These are phyloP conservation scores for Serendipita sp. DNA, from an alignment of 1,284 basidiomycete genomes.

Conservation along the genomic window DNA sequence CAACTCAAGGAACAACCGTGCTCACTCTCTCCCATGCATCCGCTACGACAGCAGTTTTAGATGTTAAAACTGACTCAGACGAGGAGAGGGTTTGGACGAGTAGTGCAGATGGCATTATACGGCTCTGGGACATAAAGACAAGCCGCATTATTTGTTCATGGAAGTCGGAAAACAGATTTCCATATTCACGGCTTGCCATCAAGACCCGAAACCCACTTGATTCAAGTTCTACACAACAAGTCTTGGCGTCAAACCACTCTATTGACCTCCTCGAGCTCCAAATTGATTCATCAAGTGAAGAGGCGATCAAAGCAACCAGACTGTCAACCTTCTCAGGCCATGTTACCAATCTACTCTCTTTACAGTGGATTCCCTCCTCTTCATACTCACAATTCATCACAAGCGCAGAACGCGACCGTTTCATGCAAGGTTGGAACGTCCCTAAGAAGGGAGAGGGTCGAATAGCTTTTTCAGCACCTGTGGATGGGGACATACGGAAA, in stretches of 20 bases:
- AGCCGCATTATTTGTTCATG: slow-evolving; percentile 33
- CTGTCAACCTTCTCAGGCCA: slow-evolving; percentile 49
- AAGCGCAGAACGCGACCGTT: slow-evolving; percentile 59
- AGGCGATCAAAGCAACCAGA: slow-evolving; percentile 25
- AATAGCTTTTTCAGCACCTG: slow-evolving; percentile 21
- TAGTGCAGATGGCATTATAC: slow-evolving; percentile 38
- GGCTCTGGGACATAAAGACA: slow-evolving; percentile 41
- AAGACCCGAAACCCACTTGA: slow-evolving; percentile 21
- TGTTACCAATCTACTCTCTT: slow-evolving; percentile 38
- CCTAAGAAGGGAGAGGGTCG: background rate
- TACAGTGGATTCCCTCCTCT: slow-evolving; percentile 34
- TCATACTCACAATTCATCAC: slow-evolving; percentile 43
- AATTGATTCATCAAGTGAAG: slow-evolving; percentile 21
- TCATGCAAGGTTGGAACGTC: slow-evolving; percentile 54
- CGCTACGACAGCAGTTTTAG: slow-evolving; percentile 37
- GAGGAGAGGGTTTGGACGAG: slow-evolving; percentile 36
- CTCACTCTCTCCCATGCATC: slow-evolving; percentile 40
- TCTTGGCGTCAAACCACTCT: slow-evolving; percentile 45
- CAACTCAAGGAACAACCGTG: slow-evolving; percentile 38
- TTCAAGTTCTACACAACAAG: slow-evolving; percentile 25
- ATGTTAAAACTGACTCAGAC: slow-evolving; percentile 26
- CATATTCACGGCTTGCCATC: slow-evolving; percentile 38
- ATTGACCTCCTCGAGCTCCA: slow-evolving; percentile 37
- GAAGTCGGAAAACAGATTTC: slow-evolving; percentile 41
- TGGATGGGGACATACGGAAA: slow-evolving; percentile 34